Conservation (phyloP, 257 asterid species). For the Plantago elongata region DNA sequence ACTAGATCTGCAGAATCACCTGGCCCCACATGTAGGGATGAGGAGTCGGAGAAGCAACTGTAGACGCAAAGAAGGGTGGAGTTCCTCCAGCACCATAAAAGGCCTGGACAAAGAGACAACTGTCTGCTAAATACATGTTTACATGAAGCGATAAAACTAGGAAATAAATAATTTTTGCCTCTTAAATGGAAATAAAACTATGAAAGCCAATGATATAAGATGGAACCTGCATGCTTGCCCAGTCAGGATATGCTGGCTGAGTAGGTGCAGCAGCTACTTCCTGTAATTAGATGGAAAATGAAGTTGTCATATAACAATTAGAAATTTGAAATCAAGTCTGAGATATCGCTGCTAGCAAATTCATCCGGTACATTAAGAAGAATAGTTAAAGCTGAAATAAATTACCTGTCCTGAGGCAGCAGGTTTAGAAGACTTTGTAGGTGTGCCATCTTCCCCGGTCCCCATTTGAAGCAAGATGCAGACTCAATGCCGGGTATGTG, state of each 20-base stretch:
- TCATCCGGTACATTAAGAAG: constrained; percentile 5
- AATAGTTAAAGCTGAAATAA: constrained; percentile 3
- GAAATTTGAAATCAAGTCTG: not conserved
- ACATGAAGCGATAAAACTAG: constrained; percentile 4
- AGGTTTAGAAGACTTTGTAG: constrained; percentile 62
- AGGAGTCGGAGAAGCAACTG: constrained; percentile 86
- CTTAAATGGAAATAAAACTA: constrained; percentile 11
- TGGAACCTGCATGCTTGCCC: constrained; percentile 87
- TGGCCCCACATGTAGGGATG: constrained; percentile 97
- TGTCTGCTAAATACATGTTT: not conserved
- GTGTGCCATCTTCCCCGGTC: constrained; percentile 67
- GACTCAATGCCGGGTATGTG: constrained; percentile 22
- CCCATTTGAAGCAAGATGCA: constrained; percentile 52
- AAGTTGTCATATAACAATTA: constrained; percentile 9
- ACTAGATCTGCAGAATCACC: constrained; percentile 33
- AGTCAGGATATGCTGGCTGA: constrained; percentile 74
- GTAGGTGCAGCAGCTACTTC: constrained; percentile 57
- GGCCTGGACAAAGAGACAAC: constrained; percentile 41
- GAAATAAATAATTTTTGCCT: not conserved
- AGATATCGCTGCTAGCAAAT: not conserved
- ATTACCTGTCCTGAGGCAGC: constrained; percentile 55
- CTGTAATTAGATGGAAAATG: constrained; percentile 38
- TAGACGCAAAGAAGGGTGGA: constrained; percentile 87
- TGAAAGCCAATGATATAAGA: constrained; percentile 8
- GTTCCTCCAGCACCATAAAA: constrained; percentile 89